These are phyloP conservation scores for Jamesozyma jinghongensis DNA, from an alignment of 805 yeast genomes.

Conservation along the genomic window DNA sequence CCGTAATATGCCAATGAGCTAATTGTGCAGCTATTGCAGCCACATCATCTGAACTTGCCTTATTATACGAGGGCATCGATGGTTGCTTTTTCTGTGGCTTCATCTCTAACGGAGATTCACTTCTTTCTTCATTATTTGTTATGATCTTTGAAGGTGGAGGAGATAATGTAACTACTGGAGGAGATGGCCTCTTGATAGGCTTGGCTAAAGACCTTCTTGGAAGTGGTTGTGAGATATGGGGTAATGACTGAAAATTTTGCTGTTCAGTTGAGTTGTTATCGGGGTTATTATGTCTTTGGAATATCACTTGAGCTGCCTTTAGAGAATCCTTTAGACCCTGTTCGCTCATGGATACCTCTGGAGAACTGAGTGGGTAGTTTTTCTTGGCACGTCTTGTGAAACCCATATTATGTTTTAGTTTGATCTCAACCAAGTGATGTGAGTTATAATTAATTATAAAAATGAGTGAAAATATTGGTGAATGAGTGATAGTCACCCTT, in stretches of 20 bases:
- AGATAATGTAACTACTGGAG: background rate
- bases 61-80: background rate
- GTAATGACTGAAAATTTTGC: background rate
- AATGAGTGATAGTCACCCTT: no score
- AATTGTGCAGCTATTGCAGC: slow-evolving; percentile 19
- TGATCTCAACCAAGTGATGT: background rate
- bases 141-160: background rate
- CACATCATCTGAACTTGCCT: no score
- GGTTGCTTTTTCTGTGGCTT: background rate
- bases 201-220: background rate
- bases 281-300: slow-evolving; percentile 16
- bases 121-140: background rate
- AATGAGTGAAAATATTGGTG: no score
- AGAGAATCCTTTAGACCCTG: slow-evolving; percentile 19
- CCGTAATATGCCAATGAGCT: slow-evolving; percentile 14
- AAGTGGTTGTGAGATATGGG: background rate
- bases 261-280: slow-evolving; percentile 1
- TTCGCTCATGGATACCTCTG: slow-evolving; percentile 8
- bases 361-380: background rate
- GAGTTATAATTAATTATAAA: background rate
- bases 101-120: background rate
- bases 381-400: slow-evolving; percentile 5
- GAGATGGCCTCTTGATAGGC: background rate
- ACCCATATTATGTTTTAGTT: background rate
- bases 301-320: slow-evolving; percentile 26